Percentiles rank a stretch among this genome's conserved stretches.
Evolutionary conservation across 805 yeast genomes (phyloP).

Genomic region (Candida berthetii): DNA sequence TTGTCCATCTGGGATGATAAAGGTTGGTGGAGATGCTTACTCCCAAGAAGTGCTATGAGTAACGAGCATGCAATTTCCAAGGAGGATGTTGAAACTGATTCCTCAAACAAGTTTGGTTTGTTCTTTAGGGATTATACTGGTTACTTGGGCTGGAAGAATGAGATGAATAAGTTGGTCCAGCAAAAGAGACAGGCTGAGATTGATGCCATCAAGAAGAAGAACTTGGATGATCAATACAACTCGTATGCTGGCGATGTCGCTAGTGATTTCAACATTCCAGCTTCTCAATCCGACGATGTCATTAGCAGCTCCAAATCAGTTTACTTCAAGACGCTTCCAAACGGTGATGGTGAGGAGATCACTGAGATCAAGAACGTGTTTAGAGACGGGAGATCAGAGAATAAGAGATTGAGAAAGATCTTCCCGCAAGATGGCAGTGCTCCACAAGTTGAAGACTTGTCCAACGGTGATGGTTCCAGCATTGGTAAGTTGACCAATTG

Average conservation of each 20-base stretch:
- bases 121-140: constrained; percentile 64
- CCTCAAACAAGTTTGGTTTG: constrained; percentile 41
- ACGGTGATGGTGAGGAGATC: constrained; percentile 37
- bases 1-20: constrained; percentile 73
- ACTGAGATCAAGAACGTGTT: constrained; percentile 29
- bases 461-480: neutral
- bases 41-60: constrained; percentile 47
- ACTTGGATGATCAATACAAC: constrained; percentile 8
- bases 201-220: constrained; percentile 10
- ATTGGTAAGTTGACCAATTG: constrained; percentile 8
- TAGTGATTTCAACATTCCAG: constrained; percentile 11
- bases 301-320: constrained; percentile 33
- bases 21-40: constrained; percentile 89
- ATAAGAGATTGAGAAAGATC: constrained; percentile 30
- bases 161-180: constrained; percentile 41
- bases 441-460: constrained; percentile 22
- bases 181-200: constrained; percentile 8
- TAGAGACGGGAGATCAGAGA: constrained; percentile 35
- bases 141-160: constrained; percentile 60
- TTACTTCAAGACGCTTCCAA: constrained; percentile 28
- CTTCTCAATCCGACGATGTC: constrained; percentile 16
- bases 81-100: constrained; percentile 49
- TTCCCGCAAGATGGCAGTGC: constrained; percentile 31
- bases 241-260: constrained; percentile 14
- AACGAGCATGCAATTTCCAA: constrained; percentile 36